Conservation (phyloP, 2,329 filamentous ascomycete genomes). For the Cercospora sesami region DNA sequence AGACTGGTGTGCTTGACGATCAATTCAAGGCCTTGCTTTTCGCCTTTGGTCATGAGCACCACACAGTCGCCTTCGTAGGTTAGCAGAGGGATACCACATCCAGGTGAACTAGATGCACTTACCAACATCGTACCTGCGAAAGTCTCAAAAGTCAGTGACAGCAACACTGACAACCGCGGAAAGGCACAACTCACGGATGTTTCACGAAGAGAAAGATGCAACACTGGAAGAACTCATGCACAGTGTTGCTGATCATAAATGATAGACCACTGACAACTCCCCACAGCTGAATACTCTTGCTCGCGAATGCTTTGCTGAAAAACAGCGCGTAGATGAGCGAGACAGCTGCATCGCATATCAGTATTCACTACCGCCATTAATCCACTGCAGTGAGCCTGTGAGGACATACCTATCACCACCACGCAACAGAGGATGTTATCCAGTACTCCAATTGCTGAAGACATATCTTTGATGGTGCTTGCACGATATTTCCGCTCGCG, state of each 20-base stretch:
- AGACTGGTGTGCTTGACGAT: slow-evolving; percentile 38
- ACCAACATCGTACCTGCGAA: slow-evolving; percentile 54
- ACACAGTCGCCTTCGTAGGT: background rate
- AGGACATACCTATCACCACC: slow-evolving; percentile 29
- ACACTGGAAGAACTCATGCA: slow-evolving; percentile 90
- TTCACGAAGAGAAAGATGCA: slow-evolving; percentile 98
- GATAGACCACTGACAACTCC: slow-evolving; percentile 57
- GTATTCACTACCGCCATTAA: background rate
- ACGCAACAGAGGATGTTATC: slow-evolving; percentile 36
- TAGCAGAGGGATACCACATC: background rate
- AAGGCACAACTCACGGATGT: slow-evolving; percentile 63
- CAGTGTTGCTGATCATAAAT: slow-evolving; percentile 87
- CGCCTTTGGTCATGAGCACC: background rate
- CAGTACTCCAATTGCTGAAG: slow-evolving; percentile 38
- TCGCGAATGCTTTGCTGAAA: slow-evolving; percentile 34
- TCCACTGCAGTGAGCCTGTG: background rate
- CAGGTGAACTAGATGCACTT: background rate
- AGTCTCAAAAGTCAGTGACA: background rate
- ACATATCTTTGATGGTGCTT: slow-evolving; percentile 36
- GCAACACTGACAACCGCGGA: background rate
- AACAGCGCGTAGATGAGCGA: slow-evolving; percentile 39
- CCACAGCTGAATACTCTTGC: slow-evolving; percentile 26
- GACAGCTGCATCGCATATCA: slow-evolving; percentile 21
- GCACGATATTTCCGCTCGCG: slow-evolving; percentile 34
- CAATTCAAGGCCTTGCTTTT: slow-evolving; percentile 28